Evolutionary conservation across 345 rosid species (phyloP), one percentile per base, ranked within the genome.

Genomic region (Hypericum perforatum): DNA sequence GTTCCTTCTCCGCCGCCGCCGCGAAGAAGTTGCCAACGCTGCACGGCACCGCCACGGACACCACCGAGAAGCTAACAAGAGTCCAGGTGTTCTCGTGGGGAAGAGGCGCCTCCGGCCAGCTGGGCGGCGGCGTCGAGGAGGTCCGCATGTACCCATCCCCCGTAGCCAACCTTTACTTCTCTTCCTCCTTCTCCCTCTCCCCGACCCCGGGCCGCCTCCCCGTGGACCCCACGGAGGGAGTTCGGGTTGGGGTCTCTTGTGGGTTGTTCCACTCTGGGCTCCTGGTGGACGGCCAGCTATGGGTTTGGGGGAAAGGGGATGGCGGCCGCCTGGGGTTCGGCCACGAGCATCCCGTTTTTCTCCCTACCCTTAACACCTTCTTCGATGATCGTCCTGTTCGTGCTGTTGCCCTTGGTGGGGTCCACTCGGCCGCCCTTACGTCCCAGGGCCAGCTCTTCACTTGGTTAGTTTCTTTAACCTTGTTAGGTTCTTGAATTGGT

Each of bases 281-380:
- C 59, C 49, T 80, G 0, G 67, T 78, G 42, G 76, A 78, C 13
- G 90, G 95, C 10, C 69, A 74, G 61, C 41, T 87, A 11, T 87
- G 92, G 95, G 57, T 82, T 52, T 87, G 92, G 98, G 98, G 98
- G 0, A 87, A 85, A 76, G 96, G 98, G 10, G 96, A 82, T 49
- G 96, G 96, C n/a, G 92, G 95, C 10, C 79, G 96, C 41, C 72
- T 91, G 43, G 96, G 95, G 36, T 76, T 91, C 49, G 96, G 96
- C 7, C 89, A 82, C 29, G 98, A 91, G 66, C 62, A 79, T 65
- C 64, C 95, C 7, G 78, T 69, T 0, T 87, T 87, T 67, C 62
- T 78, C 12, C 98, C 98, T 0, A 83, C 75, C 11, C 41, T 75
- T 46, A 91, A 84, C 60, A 88, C 86, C 38, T 63, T 76, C 57